Conservation (phyloP, 179 eudicot species). For the Corrigiola litoralis region DNA sequence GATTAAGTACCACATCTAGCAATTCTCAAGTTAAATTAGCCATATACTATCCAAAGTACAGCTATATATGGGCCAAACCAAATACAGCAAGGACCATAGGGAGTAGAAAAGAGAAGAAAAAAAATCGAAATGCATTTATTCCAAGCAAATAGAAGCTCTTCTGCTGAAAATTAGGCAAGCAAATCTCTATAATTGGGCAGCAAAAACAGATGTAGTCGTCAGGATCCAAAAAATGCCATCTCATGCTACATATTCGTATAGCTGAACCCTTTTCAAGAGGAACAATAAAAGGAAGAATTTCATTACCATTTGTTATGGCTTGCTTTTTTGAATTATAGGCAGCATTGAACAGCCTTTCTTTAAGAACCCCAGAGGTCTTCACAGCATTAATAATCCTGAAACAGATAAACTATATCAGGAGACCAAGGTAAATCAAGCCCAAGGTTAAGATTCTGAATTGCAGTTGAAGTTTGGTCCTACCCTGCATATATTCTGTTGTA, state of each 20-base stretch:
- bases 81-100: too few species aligned
- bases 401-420: constrained; percentile 18
- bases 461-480: constrained; percentile 32
- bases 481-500: constrained; percentile 96
- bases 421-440: background rate
- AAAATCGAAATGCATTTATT: too few species aligned
- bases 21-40: too few species aligned
- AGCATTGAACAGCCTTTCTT: constrained; percentile 73
- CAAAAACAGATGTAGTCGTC: too few species aligned
- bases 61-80: too few species aligned
- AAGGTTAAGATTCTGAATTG: constrained; percentile 8
- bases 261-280: background rate
- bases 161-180: background rate
- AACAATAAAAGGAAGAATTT: constrained; percentile 1
- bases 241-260: background rate
- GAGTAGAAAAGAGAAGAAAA: too few species aligned
- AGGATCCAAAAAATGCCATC: background rate
- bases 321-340: constrained; percentile 95
- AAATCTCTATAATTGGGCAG: background rate
- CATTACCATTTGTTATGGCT: constrained; percentile 75
- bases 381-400: constrained; percentile 78
- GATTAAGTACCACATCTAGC: background rate
- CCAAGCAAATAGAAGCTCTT: too few species aligned
- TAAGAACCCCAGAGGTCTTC: constrained; percentile 73
- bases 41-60: too few species aligned